A percentile compares a stretch with the other conserved stretches of the same genome.
Conservation (phyloP, 352 stramenopile genomes). For the Globisporangium megalacanthum region DNA sequence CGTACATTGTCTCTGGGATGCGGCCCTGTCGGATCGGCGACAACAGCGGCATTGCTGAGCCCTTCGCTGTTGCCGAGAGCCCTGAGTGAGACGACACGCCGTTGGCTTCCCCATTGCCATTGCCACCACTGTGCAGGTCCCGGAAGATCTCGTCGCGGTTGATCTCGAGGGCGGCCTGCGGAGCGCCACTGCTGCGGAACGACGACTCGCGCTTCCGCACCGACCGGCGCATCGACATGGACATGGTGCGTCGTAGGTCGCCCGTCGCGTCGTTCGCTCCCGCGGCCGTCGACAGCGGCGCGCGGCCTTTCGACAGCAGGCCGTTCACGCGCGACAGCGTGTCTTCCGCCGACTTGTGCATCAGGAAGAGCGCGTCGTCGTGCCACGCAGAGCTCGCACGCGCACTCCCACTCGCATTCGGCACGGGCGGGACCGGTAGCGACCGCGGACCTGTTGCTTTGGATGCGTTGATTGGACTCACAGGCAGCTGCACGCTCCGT, state of each 20-base stretch:
- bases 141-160: slow-evolving; percentile 69
- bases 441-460: slow-evolving; percentile 15
- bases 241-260: slow-evolving; percentile 28
- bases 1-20: slow-evolving; percentile 13
- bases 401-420: neutral
- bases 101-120: neutral
- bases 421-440: slow-evolving; percentile 8
- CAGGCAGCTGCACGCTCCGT: slow-evolving; percentile 17
- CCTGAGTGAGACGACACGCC: neutral
- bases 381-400: slow-evolving; percentile 17
- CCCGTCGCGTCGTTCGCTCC: slow-evolving; percentile 11
- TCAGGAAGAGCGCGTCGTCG: slow-evolving; percentile 49
- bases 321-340: slow-evolving; percentile 58
- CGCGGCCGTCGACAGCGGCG: slow-evolving; percentile 7
- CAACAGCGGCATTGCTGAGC: neutral
- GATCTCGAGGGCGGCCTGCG: slow-evolving; percentile 35
- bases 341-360: slow-evolving; percentile 57
- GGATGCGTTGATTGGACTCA: slow-evolving; percentile 37
- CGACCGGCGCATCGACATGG: slow-evolving; percentile 52
- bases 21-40: neutral
- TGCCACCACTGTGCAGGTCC: slow-evolving; percentile 8
- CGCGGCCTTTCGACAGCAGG: slow-evolving; percentile 43
- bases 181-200: slow-evolving; percentile 14
- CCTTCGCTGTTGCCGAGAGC: neutral
- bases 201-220: slow-evolving; percentile 60